These are phyloP conservation scores for Myrica gale DNA, from an alignment of 306 rosid genomes.

Conservation along the genomic window DNA sequence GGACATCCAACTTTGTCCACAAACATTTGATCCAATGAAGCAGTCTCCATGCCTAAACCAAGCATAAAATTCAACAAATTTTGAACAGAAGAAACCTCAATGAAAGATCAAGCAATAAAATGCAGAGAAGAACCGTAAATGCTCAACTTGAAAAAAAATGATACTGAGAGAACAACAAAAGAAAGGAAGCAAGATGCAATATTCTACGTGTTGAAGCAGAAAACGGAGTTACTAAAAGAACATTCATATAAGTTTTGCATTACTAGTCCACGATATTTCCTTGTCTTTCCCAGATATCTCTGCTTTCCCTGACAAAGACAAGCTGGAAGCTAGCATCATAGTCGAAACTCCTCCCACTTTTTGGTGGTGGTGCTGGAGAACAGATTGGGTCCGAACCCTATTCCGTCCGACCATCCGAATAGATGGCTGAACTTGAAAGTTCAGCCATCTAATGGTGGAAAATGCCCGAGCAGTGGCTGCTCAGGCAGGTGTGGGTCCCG, in stretches of 20 bases:
- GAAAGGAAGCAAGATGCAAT: conserved; percentile 13
- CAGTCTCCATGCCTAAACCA: conserved; percentile 62
- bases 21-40: conserved; percentile 59
- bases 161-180: not conserved
- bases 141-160: not conserved
- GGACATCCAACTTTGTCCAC: conserved; percentile 52
- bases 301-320: conserved; percentile 26
- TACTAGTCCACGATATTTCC: not conserved
- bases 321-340: not conserved
- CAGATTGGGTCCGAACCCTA: no score
- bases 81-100: not conserved
- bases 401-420: no score
- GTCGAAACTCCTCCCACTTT: conserved; percentile 21
- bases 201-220: not conserved
- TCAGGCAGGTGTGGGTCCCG: no score
- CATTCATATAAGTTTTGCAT: not conserved
- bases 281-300: conserved; percentile 35
- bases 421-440: no score
- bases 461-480: no score
- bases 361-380: conserved; percentile 27
- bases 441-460: no score
- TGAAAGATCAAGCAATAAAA: not conserved
- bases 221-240: not conserved
- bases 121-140: conserved; percentile 11
- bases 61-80: not conserved